Percentiles rank a stretch among this genome's conserved stretches.
Evolutionary conservation across 305 asterid genomes (phyloP).

Genomic region (Fraxinus paxiana): DNA sequence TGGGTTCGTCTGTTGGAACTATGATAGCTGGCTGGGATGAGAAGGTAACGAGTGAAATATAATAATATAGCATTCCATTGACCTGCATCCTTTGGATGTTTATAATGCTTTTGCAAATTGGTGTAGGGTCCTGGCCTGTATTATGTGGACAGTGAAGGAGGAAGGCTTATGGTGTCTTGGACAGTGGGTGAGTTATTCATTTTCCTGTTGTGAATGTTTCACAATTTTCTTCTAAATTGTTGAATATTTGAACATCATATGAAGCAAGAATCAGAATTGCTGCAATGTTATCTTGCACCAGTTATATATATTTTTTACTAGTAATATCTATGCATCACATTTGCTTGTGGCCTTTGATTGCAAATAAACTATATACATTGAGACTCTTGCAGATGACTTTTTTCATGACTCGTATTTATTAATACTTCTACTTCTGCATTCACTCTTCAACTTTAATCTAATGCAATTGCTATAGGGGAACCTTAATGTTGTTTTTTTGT

Average conservation of each 20-base stretch:
- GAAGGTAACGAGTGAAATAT: slow-evolving; percentile 40
- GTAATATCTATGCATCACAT: neutral
- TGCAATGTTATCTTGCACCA: neutral
- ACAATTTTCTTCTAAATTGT: neutral
- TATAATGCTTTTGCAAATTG: slow-evolving; percentile 8
- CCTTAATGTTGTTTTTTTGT: neutral
- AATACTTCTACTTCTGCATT: neutral
- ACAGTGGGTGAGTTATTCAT: slow-evolving; percentile 60
- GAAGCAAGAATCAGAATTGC: neutral
- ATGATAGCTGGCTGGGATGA: slow-evolving; percentile 99
- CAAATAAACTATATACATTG: neutral
- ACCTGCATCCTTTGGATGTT: neutral
- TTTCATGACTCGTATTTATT: neutral
- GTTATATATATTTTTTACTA: neutral
- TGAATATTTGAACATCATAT: neutral
- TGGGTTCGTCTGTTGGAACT: slow-evolving; percentile 91
- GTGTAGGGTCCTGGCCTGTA: slow-evolving; percentile 58
- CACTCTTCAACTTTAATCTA: neutral
- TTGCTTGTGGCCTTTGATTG: neutral
- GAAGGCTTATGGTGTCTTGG: slow-evolving; percentile 93
- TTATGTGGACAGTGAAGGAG: slow-evolving; percentile 68
- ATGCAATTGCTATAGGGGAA: neutral
- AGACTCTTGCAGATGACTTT: neutral
- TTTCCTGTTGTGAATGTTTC: neutral
- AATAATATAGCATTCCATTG: neutral